Base-by-base conservation (phyloP, 1,284 basidiomycete genomes). In the Sporisorium iseilematis-ciliati region DNA sequence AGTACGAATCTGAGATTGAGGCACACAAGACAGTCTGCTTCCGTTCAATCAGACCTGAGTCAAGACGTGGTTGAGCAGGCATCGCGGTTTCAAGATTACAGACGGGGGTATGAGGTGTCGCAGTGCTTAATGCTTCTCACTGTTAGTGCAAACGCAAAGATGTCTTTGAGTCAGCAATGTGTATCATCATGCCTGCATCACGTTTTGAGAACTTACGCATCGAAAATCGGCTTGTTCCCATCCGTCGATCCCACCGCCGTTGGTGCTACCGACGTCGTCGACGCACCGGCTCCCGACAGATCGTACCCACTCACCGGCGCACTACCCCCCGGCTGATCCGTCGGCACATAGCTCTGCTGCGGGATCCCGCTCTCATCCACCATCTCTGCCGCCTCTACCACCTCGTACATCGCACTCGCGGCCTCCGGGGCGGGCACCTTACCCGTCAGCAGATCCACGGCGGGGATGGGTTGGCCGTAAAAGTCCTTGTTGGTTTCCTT, bases 351-450 rank as follows among this genome's bases (percentile, higher is more conserved):
- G 2, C 92, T 89, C 43, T 90, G 88, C 40, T 92, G 90, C 0
- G 94, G 94, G 14, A 97, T 86, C 3, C 91, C 91, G 1, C 88
- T 88, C 69, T 88, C 88, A 73, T 88, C 88, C 51, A 88, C 79
- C n/a, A 86, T 86, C 69, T 88, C 88, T n/a, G 87, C 75, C 8
- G 85, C 87, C 80, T 98, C 95, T 79, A 97, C 95, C 79, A 97
- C 92, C 85, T 97, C 96, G 86, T 98, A 98, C 83, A 99, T 87
- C 68, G 90, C 89, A 26, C 92, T 94, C 0, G 96, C 96, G 57
- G 96, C 94, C 86, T 98, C 96, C 0, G 96, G 96, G 11, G 96
- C 93, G 1, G 96, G 96, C 0, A 98, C 95, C 42, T 92, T 92
- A 43, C 96, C 95, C 62, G 91, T 89, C 23, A 98, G 90, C 75